Conservation (phyloP, 495 filamentous ascomycete species). For the Eremomyces bilateralis region DNA sequence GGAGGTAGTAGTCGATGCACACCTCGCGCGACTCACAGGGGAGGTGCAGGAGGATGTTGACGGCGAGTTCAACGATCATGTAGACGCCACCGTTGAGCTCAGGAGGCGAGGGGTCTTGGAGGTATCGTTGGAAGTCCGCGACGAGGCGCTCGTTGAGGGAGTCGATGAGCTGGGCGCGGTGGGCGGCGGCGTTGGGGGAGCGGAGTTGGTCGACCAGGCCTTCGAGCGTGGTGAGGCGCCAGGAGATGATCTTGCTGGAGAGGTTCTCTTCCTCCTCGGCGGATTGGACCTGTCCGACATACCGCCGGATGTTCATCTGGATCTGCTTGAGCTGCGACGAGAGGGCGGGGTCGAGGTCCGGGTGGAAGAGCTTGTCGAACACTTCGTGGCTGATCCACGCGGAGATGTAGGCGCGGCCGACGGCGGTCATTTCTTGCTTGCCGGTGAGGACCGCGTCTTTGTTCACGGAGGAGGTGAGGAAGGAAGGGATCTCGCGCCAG, state of each 20-base stretch:
- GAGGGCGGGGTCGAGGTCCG: conserved; percentile 50
- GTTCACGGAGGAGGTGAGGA: conserved; percentile 61
- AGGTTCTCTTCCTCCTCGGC: conserved; percentile 81
- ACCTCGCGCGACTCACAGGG: conserved; percentile 86
- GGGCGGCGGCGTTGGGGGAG: conserved; percentile 37
- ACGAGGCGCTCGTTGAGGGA: conserved; percentile 49
- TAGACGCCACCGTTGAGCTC: conserved; percentile 62
- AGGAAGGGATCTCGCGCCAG: conserved; percentile 60
- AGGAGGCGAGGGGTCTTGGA: conserved; percentile 51
- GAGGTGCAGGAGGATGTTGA: conserved; percentile 67
- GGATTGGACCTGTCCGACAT: conserved; percentile 42
- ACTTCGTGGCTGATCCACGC: conserved; percentile 83
- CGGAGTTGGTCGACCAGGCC: conserved; percentile 55
- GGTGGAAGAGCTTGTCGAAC: conserved; percentile 81
- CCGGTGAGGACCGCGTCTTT: conserved; percentile 59
- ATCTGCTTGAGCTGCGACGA: conserved; percentile 64
- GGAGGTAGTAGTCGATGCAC: conserved; percentile 60
- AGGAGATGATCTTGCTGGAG: conserved; percentile 68
- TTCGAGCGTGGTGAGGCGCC: conserved; percentile 84
- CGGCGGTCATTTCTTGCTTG: conserved; percentile 90
- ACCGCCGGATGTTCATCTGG: conserved; percentile 69
- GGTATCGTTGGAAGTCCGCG: conserved; percentile 40
- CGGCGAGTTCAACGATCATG: conserved; percentile 84
- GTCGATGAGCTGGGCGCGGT: conserved; percentile 43
- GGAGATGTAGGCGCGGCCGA: conserved; percentile 77